These are phyloP conservation scores for Colletotrichum cereale DNA, from an alignment of 2,329 filamentous ascomycete species.

Conservation along the genomic window DNA sequence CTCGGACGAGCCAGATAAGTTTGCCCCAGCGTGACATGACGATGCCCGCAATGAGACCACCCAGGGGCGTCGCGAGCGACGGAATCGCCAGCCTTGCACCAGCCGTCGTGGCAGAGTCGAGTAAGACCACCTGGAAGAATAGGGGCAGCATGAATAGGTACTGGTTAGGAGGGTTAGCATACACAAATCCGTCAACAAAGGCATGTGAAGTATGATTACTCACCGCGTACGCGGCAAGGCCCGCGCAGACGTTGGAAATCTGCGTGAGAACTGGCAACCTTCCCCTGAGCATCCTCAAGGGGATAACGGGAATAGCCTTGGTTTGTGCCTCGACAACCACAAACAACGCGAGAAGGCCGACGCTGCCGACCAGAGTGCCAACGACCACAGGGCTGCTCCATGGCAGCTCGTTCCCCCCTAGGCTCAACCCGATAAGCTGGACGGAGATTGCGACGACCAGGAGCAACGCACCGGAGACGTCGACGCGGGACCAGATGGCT, in stretches of 20 bases:
- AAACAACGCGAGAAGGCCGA: slow-evolving; percentile 59
- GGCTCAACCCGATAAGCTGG: slow-evolving; percentile 67
- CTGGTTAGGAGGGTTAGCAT: slow-evolving; percentile 45
- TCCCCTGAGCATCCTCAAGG: slow-evolving; percentile 68
- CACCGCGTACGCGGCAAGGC: slow-evolving; percentile 73
- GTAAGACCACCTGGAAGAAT: slow-evolving; percentile 76
- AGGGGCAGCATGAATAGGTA: slow-evolving; percentile 78
- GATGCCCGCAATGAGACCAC: slow-evolving; percentile 67
- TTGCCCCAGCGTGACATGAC: slow-evolving; percentile 69
- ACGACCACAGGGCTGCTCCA: slow-evolving; percentile 65
- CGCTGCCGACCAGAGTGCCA: slow-evolving; percentile 56
- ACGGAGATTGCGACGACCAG: slow-evolving; percentile 69
- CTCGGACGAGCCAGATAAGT: slow-evolving; percentile 63
- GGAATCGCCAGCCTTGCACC: slow-evolving; percentile 74
- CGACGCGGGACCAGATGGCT: slow-evolving; percentile 66
- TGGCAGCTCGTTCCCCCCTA: slow-evolving; percentile 67
- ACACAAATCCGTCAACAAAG: neutral
- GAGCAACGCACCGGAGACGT: slow-evolving; percentile 68
- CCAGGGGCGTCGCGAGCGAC: slow-evolving; percentile 69
- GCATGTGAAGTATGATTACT: slow-evolving; percentile 45
- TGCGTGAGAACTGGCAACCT: slow-evolving; percentile 66
- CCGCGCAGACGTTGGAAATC: slow-evolving; percentile 70
- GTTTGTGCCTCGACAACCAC: slow-evolving; percentile 62
- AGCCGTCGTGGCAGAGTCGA: slow-evolving; percentile 73
- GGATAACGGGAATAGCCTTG: slow-evolving; percentile 66